Evolutionary conservation across 23 red algal genomes (phyloP).

Genomic region (Gracilariopsis chorda): DNA sequence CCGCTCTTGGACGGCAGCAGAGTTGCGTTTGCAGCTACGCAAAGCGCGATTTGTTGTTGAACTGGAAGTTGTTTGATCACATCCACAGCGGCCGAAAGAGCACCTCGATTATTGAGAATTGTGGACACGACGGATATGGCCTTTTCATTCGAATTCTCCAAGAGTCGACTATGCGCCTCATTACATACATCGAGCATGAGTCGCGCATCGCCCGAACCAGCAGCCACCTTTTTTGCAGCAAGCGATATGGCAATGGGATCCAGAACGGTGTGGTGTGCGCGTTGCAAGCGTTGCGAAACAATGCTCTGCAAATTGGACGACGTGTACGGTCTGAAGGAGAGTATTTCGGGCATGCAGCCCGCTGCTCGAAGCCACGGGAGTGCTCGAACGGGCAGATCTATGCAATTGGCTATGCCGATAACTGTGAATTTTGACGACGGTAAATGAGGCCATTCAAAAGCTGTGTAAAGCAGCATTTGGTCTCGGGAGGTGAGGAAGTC

Average conservation of each 20-base stretch:
- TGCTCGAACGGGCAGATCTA: conserved; percentile 77
- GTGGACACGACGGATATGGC: conserved; percentile 12
- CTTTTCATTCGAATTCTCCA: neutral
- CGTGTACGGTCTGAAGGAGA: conserved; percentile 72
- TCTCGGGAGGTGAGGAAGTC: conserved; percentile 58
- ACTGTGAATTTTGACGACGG: neutral
- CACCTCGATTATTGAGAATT: conserved; percentile 27
- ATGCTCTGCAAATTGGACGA: conserved; percentile 33
- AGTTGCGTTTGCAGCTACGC: conserved; percentile 39
- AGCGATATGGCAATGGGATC: conserved; percentile 40
- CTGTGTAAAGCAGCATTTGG: conserved; percentile 50
- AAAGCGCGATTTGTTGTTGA: conserved; percentile 73
- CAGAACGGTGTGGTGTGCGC: neutral
- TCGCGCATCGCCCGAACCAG: conserved; percentile 62
- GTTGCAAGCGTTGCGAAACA: conserved; percentile 15
- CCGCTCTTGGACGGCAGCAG: neutral
- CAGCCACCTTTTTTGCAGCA: conserved; percentile 65
- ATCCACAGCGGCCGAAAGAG: conserved; percentile 23
- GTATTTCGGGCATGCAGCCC: conserved; percentile 29
- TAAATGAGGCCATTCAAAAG: conserved; percentile 58
- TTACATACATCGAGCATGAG: conserved; percentile 68
- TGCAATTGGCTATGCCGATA: conserved; percentile 82
- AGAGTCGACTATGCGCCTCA: neutral
- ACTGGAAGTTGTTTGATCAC: conserved; percentile 48
- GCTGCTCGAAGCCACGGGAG: conserved; percentile 61